Base-by-base conservation (phyloP, 202 grass and related monocot genomes). In the Zoysia matrella region DNA sequence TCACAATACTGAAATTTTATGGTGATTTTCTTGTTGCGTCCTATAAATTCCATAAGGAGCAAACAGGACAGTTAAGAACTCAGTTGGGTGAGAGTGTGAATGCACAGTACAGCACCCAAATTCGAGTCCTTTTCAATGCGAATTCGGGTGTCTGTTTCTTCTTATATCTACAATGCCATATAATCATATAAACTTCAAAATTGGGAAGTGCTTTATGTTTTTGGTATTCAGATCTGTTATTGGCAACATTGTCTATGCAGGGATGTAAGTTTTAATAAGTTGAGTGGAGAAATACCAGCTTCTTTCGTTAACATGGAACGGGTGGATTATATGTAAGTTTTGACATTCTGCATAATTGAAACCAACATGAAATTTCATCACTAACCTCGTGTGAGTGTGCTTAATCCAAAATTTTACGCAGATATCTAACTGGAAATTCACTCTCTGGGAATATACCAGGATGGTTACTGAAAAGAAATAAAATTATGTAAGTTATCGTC, bases 301-400 rank as follows among this genome's bases (percentile, higher is more conserved):
- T 93, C 92, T 62, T 88, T 92, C 74, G 68, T 80, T 72, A 74
- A 78, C 40, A 83, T 91, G 78, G 61, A 69, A 73, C 68, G 41
- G 11, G 92, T 86, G 69, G 92, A 98, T 86, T 88, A 88, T 67
- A 93, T 98, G 95, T 98, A 88, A 95, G 95, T 86, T 75, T n/a
- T 68, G 42, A 61, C 45, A 48, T 67, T 60, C 71, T 47, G 16
- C 13, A 81, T 47, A 67, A 77, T 0, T 85, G 16, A 74, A 69
- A 61, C 72, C 68, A 42, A 69, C 45, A 48, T 82, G 16, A 60
- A 41, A 61, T 61, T 80, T 66, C 11, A 68, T 85, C 61, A 1
- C 62, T 52, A 39, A 57, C 6, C 40, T 82, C 78, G 65, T 46
- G 71, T 64, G 69, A 36, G 55, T 85, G 36, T 11, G 11, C 12